These are phyloP conservation scores for Epithele typhae DNA, from an alignment of 768 basidiomycete genomes.

Conservation along the genomic window DNA sequence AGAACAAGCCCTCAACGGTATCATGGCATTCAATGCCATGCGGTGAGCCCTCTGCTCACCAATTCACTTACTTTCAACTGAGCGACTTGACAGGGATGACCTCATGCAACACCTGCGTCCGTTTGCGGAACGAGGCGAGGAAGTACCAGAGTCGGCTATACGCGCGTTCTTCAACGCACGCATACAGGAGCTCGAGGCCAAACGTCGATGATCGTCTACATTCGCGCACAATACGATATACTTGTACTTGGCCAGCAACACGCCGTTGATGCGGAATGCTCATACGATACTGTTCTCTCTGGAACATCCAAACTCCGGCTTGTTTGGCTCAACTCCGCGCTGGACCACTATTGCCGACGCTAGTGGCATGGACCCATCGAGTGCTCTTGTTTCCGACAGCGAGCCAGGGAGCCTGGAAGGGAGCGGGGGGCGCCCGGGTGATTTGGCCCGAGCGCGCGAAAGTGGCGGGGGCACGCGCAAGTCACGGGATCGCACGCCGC, in stretches of 20 bases:
- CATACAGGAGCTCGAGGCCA: constrained; percentile 7
- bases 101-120: constrained; percentile 69
- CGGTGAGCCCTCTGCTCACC: constrained; percentile 41
- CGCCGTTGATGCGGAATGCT: no score
- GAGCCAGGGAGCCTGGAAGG: no score
- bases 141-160: constrained; percentile 72
- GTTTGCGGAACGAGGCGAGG: constrained; percentile 72
- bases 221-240: background rate
- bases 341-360: no score
- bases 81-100: constrained; percentile 48
- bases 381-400: no score
- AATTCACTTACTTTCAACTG: background rate
- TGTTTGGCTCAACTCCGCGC: no score
- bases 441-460: constrained; percentile 16
- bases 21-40: constrained; percentile 81
- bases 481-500: constrained; percentile 19
- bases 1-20: constrained; percentile 78
- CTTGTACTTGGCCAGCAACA: no score
- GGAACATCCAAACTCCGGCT: no score
- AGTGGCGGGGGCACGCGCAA: constrained; percentile 11
- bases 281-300: no score
- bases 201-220: constrained; percentile 5
- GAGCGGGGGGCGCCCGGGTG: background rate
- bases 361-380: no score
- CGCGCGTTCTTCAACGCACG: constrained; percentile 16